A percentile compares a stretch with the other conserved stretches of the same genome.
Conservation (phyloP, 805 yeast genomes). For the Zygotorulaspora sp. region DNA sequence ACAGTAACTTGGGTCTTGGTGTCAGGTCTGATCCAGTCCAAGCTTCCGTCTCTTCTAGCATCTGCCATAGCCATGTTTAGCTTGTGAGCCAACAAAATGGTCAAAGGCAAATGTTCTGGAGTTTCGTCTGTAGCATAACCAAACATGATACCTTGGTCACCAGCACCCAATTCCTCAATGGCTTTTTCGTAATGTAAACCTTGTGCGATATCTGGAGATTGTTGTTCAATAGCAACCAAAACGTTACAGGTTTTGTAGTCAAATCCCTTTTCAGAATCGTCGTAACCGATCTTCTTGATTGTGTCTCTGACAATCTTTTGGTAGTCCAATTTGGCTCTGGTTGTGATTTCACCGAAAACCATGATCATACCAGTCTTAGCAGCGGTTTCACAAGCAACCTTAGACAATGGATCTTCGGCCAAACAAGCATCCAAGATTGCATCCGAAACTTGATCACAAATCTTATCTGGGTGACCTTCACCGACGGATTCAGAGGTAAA, state of each 20-base stretch:
- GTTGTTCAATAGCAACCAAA: constrained; percentile 98
- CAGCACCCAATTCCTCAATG: constrained; percentile 98
- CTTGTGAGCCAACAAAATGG: constrained; percentile 90
- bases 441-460: constrained; percentile 98
- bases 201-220: constrained; percentile 98
- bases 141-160: constrained; percentile 99
- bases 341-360: constrained; percentile 99
- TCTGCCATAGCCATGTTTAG: constrained; percentile 94
- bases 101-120: constrained; percentile 93
- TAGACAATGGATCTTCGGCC: constrained; percentile 91
- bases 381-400: constrained; percentile 99
- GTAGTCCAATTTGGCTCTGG: constrained; percentile 91
- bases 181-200: constrained; percentile 96
- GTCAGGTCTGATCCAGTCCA: constrained; percentile 98
- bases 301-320: constrained; percentile 98
- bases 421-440: constrained; percentile 98
- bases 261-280: constrained; percentile 91
- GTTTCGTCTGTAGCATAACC: constrained; percentile 99
- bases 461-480: constrained; percentile 93
- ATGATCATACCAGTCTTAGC: constrained; percentile 99
- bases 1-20: constrained; percentile 99
- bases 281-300: constrained; percentile 97
- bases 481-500: constrained; percentile 88
- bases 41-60: constrained; percentile 93
- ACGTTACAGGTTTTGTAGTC: constrained; percentile 99